phyloP scores from a whole-genome alignment of 495 filamentous ascomycete genomes.

The Podospora conica region DNA sequence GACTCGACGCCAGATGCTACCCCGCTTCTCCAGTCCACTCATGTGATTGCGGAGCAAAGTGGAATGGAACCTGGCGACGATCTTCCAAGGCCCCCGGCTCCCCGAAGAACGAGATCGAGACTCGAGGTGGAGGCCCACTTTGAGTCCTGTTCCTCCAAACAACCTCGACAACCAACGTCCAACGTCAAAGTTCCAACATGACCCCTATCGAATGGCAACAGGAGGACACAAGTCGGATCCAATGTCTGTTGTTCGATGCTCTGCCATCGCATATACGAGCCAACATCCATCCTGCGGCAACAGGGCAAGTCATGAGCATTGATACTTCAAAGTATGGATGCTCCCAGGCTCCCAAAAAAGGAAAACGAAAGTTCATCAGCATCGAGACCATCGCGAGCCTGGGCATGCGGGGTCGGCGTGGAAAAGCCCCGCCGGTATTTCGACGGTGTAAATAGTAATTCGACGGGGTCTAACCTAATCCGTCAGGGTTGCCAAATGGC shows the following conservation, averaged over 20 bases:
- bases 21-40: not conserved
- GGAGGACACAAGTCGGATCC: not conserved
- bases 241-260: not conserved
- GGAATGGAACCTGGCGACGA: not conserved
- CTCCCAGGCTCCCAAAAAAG: not conserved
- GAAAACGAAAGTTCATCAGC: not conserved
- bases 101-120: not conserved
- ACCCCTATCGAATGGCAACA: not conserved
- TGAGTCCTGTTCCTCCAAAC: not conserved
- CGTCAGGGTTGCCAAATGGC: too few relatives aligned
- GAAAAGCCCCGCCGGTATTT: too few relatives aligned
- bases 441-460: too few relatives aligned
- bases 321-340: too few relatives aligned
- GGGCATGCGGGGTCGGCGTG: not conserved
- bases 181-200: not conserved
- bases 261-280: slow-evolving; percentile 9
- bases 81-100: not conserved
- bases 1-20: not conserved
- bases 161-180: not conserved
- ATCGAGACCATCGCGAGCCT: not conserved
- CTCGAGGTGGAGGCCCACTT: not conserved
- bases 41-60: not conserved
- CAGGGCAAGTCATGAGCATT: not conserved
- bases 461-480: too few relatives aligned
- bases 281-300: not conserved